These are phyloP conservation scores for Globisporangium spinosum DNA, from an alignment of 352 stramenopile species.

Conservation along the genomic window DNA sequence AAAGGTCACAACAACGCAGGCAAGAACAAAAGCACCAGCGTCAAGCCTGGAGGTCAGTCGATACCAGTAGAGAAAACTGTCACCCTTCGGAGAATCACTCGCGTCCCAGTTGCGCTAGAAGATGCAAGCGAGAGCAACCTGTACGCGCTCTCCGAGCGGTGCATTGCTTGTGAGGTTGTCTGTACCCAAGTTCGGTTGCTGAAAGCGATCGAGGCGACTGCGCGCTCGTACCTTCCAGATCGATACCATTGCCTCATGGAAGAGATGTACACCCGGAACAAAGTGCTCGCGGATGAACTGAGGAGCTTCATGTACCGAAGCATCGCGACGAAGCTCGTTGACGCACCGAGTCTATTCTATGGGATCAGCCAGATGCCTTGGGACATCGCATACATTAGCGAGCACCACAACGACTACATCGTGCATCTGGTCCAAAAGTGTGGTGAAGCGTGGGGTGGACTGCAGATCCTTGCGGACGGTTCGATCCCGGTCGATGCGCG, in stretches of 20 bases:
- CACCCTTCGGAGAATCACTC: conserved; percentile 51
- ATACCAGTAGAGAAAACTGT: conserved; percentile 24
- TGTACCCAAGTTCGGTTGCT: conserved; percentile 59
- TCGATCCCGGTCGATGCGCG: conserved; percentile 62
- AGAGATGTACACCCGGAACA: conserved; percentile 58
- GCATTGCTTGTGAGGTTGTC: conserved; percentile 63
- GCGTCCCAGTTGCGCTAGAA: conserved; percentile 39
- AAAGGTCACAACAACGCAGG: conserved; percentile 17
- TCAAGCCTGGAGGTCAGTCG: neutral
- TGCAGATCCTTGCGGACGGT: conserved; percentile 66
- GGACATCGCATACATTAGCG: conserved; percentile 63
- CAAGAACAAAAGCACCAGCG: conserved; percentile 17
- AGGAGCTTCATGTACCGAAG: conserved; percentile 60
- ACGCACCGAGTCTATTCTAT: conserved; percentile 38
- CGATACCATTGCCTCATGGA: conserved; percentile 68
- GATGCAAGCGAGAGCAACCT: conserved; percentile 49
- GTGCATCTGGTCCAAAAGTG: conserved; percentile 75
- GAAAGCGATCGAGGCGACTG: conserved; percentile 60
- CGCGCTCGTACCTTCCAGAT: conserved; percentile 57
- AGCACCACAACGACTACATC: conserved; percentile 79
- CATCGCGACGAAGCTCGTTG: conserved; percentile 43
- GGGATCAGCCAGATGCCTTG: conserved; percentile 52
- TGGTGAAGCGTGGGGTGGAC: conserved; percentile 68
- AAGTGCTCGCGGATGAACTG: conserved; percentile 45
- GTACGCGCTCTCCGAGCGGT: conserved; percentile 58